A percentile compares a stretch with the other conserved stretches of the same genome.
Evolutionary conservation across 257 asterid species (phyloP).

Genomic region (Solanum appendiculatum): DNA sequence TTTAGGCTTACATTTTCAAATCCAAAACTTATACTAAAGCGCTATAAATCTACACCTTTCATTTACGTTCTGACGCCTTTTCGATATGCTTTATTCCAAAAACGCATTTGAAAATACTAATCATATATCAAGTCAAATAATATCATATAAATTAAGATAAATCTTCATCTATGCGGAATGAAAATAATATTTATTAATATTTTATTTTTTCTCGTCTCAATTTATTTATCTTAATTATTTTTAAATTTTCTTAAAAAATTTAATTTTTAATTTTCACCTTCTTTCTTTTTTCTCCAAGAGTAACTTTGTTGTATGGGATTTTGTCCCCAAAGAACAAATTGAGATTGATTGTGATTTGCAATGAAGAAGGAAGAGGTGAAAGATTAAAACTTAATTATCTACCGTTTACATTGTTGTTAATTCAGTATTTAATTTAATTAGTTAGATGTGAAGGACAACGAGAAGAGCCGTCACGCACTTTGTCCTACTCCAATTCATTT

Average conservation of each 20-base stretch:
- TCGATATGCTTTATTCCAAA: fast-evolving
- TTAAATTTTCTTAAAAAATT: too few relatives aligned
- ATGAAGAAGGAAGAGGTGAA: background rate
- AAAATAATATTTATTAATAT: too few relatives aligned
- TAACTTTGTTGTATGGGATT: background rate
- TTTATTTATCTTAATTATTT: background rate
- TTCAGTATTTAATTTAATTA: background rate
- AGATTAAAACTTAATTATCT: background rate
- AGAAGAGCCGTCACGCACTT: background rate
- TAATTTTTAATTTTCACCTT: too few relatives aligned
- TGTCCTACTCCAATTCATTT: background rate
- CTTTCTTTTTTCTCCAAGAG: too few relatives aligned
- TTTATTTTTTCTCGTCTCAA: background rate
- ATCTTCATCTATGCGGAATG: too few relatives aligned
- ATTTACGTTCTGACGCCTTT: fast-evolving
- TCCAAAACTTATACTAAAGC: fast-evolving
- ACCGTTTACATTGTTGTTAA: background rate
- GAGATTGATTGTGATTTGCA: background rate
- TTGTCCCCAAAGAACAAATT: background rate
- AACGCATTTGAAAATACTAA: too few relatives aligned
- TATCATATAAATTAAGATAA: too few relatives aligned
- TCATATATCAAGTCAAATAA: too few relatives aligned
- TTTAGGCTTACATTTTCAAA: too few relatives aligned
- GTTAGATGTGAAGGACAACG: background rate
- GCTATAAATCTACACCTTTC: fast-evolving